A percentile compares a stretch with the other conserved stretches of the same genome.
Conservation (phyloP, 2,329 filamentous ascomycete species). For the Diaporthe vexans region DNA sequence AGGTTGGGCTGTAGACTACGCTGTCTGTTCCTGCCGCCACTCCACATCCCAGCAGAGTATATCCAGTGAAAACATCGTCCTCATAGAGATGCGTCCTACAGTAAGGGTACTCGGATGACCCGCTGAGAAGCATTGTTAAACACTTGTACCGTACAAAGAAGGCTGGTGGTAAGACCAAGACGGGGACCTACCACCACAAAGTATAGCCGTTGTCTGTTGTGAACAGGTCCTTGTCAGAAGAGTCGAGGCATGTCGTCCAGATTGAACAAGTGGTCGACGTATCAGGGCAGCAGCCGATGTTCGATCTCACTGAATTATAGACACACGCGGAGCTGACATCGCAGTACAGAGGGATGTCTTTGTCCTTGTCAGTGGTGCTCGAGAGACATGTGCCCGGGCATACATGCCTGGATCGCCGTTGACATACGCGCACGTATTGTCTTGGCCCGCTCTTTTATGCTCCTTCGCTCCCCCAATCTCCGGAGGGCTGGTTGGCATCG, state of each 20-base stretch:
- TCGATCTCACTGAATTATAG: conserved; percentile 47
- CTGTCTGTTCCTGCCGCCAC: conserved; percentile 43
- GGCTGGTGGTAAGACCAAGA: not conserved
- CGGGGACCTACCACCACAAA: conserved; percentile 50
- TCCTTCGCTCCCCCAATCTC: conserved; percentile 1
- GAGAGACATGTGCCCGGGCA: too few species aligned
- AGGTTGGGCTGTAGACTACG: conserved; percentile 44
- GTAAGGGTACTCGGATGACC: conserved; percentile 44
- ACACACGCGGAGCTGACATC: conserved; percentile 46
- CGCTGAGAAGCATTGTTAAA: conserved; percentile 41
- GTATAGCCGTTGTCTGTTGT: conserved; percentile 48
- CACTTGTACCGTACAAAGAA: not conserved
- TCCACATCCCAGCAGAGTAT: conserved; percentile 50
- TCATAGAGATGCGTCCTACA: conserved; percentile 51
- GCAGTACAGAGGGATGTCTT: conserved; percentile 49
- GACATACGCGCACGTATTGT: conserved; percentile 52
- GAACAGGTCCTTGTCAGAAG: conserved; percentile 43
- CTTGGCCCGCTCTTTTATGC: conserved; percentile 44
- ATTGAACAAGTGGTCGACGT: conserved; percentile 44
- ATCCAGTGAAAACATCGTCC: conserved; percentile 45
- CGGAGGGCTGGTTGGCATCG: conserved; percentile 37
- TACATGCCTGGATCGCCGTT: conserved; percentile 46
- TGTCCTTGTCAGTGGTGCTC: not conserved
- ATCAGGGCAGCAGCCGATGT: conserved; percentile 52
- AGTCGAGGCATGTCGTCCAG: conserved; percentile 49